Percentiles rank a stretch among this genome's conserved stretches.
These are phyloP conservation scores for Periconia digitata DNA, from an alignment of 2,329 filamentous ascomycete genomes.

Conservation along the genomic window DNA sequence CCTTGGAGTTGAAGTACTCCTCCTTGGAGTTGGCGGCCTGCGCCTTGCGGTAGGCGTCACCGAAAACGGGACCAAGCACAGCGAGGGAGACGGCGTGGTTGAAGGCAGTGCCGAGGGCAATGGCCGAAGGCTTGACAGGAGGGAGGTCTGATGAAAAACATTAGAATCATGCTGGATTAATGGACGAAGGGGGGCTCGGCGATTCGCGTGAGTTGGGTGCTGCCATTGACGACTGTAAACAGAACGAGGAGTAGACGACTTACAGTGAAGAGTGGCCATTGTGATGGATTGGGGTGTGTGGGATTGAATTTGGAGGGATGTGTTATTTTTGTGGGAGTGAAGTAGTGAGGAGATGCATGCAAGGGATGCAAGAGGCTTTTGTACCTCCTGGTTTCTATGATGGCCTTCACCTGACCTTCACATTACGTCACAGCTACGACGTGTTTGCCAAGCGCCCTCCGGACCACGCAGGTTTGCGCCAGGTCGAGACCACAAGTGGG, in stretches of 20 bases:
- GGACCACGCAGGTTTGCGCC: background rate
- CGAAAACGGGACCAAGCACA: conserved; percentile 85
- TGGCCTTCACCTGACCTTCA: conserved; percentile 29
- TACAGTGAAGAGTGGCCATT: conserved; percentile 64
- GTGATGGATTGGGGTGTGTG: conserved; percentile 34
- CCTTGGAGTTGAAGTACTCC: conserved; percentile 92
- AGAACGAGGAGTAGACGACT: no score
- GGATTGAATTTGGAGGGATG: conserved; percentile 14
- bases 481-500: background rate
- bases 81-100: conserved; percentile 89
- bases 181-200: no score
- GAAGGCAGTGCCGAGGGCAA: conserved; percentile 94
- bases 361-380: conserved; percentile 27
- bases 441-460: conserved; percentile 14
- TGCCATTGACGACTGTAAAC: no score
- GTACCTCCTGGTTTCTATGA: conserved; percentile 22
- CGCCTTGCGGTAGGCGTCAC: conserved; percentile 90
- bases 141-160: conserved; percentile 62
- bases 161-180: conserved; percentile 24
- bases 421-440: conserved; percentile 34
- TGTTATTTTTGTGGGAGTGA: conserved; percentile 9
- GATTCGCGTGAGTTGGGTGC: no score
- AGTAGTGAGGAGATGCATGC: conserved; percentile 4
- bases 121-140: conserved; percentile 95
- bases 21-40: conserved; percentile 92